Evolutionary conservation across 345 rosid species (phyloP), one percentile per base, ranked within the genome.

Genomic region (Euclidium syriacum): DNA sequence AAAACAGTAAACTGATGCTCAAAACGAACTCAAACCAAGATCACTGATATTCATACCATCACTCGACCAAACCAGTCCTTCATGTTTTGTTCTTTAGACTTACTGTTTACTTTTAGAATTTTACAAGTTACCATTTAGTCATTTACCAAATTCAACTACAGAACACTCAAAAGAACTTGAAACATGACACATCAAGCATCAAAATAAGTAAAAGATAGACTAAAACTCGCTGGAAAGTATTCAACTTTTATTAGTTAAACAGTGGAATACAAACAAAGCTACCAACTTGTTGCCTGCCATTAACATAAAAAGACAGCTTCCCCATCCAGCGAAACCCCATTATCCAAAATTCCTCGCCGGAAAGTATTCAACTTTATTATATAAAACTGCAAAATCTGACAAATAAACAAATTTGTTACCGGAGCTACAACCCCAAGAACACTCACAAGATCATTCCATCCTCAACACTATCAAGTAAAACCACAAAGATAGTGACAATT

Each of bases 211-310:
- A 7, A 10, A 54, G 4, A 42, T 17, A 36, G 72, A 4, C 50
- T 42, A 43, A n/a, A 54, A 24, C 16, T 65, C 27, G 29, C 59
- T 23, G 29, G 72, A 10, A 58, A 41, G 58, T 32, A 22, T 59
- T 24, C 35, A 50, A 15, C 47, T 57, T 56, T 58, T 66, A 47
- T 49, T 67, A 40, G 57, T 24, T 16, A 0, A 47, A 20, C 22
- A 50, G 65, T 50, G 47, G 51, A 59, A 42, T 49, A 68, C 66
- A 50, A 36, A 22, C 35, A 49, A 68, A 51, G 24, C 47, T 50
- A 67, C 27, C 5, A 67, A 15, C 65, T 35, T 67, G 32, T 27
- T 56, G 49, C 36, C 48, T 53, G 14, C 38, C 46, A 65, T n/a
- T 16, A 46, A 46, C 64, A 34, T 43, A 8, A 46, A 46, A 46